phyloP scores from a whole-genome alignment of 2,329 filamentous ascomycete genomes.

The Berkeleyomyces rouxiae region DNA sequence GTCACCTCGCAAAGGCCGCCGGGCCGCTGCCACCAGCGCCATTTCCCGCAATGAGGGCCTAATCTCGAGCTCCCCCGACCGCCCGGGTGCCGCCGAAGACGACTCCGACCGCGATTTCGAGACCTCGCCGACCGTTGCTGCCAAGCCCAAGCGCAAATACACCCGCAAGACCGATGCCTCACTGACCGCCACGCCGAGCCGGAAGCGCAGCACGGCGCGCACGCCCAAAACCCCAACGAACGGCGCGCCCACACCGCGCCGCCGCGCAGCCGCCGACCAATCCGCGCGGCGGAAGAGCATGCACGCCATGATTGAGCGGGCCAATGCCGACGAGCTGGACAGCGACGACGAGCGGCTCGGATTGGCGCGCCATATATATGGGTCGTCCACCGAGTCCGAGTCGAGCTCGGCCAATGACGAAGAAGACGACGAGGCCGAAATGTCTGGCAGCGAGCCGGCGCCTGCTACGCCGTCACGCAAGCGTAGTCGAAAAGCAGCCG shows the following conservation, averaged over 20 bases:
- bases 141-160: constrained; percentile 6
- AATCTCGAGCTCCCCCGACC: constrained; percentile 6
- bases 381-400: constrained; percentile 19
- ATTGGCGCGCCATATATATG: constrained; percentile 52
- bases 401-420: constrained; percentile 29
- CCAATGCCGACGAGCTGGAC: constrained; percentile 43
- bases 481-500: constrained; percentile 15
- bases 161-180: constrained; percentile 11
- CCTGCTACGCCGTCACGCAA: constrained; percentile 30
- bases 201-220: constrained; percentile 22
- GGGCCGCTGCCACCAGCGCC: neutral
- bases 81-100: constrained; percentile 1
- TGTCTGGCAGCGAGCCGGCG: constrained; percentile 25
- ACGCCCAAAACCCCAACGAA: constrained; percentile 18
- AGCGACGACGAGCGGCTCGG: constrained; percentile 58
- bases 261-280: constrained; percentile 56
- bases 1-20: constrained; percentile 7
- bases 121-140: neutral
- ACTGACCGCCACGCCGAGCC: constrained; percentile 20
- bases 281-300: constrained; percentile 80
- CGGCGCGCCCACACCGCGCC: constrained; percentile 39
- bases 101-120: constrained; percentile 7
- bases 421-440: constrained; percentile 21
- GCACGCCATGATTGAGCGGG: constrained; percentile 55
- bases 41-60: neutral